phyloP scores from a whole-genome alignment of 2,329 filamentous ascomycete genomes.

The Trichoderma aggressivum region DNA sequence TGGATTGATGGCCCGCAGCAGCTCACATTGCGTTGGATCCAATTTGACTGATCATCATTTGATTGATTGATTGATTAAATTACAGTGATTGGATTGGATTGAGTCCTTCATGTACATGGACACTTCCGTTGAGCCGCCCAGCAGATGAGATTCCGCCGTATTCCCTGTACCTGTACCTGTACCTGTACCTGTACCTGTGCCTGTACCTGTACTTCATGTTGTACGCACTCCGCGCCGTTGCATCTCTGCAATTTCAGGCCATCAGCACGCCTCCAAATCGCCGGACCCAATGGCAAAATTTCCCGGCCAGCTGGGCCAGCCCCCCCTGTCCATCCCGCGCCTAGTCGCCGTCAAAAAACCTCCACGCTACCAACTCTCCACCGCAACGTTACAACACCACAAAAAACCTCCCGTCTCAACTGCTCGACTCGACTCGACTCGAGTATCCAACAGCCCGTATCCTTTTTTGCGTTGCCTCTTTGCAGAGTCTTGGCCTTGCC shows the following conservation, averaged over 20 bases:
- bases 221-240: neutral
- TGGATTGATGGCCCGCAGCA: neutral
- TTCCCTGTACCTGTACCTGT: no score
- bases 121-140: no score
- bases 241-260: neutral
- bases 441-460: neutral
- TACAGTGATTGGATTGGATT: neutral
- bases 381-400: conserved; percentile 22
- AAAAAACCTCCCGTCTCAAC: conserved; percentile 5
- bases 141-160: no score
- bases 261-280: neutral
- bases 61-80: neutral
- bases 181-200: no score
- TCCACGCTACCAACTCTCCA: conserved; percentile 17
- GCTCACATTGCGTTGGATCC: neutral
- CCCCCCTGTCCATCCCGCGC: conserved; percentile 11
- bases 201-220: neutral
- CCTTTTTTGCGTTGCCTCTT: neutral
- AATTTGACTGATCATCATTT: neutral
- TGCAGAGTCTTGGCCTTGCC: neutral
- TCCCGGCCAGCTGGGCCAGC: conserved; percentile 10
- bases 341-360: conserved; percentile 17
- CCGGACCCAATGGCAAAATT: conserved; percentile 18
- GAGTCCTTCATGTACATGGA: neutral
- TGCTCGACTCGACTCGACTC: neutral